Base-by-base conservation (phyloP, 2,329 filamentous ascomycete species). In the Cercospora sesami region DNA sequence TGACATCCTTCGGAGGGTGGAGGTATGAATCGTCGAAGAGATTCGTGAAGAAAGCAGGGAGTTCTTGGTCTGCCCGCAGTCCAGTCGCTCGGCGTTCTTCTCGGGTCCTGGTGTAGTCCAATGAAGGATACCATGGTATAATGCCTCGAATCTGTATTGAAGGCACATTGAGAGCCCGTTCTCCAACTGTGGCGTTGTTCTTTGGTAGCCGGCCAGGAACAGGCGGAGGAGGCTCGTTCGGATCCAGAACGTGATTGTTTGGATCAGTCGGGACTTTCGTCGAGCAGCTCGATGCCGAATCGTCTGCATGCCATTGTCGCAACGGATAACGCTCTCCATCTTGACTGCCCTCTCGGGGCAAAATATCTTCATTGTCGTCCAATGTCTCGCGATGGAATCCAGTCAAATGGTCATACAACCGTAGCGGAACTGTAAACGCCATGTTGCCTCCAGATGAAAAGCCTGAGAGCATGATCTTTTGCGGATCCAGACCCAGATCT, bases 391-490 rank as follows among this genome's bases (percentile, higher is more conserved):
- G 67, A 14, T 68, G 64, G 59, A 78, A 78, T 30, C 73, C 74
- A 39, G 75, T 73, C 60, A 82, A 73, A 68, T 84, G 81, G 67
- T 84, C 83, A 63, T 84, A 83, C 2, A 89, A 77, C 16, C 86
- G 84, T 31, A 90, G 77, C 0, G 87, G 86, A 1, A 89, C 87
- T 0, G 87, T 86, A 69, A 89, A 86, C 48, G 83, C 83, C 78
- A 90, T 83, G 75, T 90, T 90, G 21, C 83, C 87, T 3, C 87
- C 87, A 0, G 86, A 87, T 1, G 86, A 88, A 78, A 90, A 90
- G 23, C 87, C 87, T 28, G 84, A 86, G 5, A 90, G 78, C 1
- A 84, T 85, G 60, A 89, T 84, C 63, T 86, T 85, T 31, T 84
- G 82, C 2, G 83, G 77, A 73, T 90, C 86, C 45, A 90, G 80